Evolutionary conservation across 2,329 filamentous ascomycete species (phyloP).

Genomic region (Aaosphaeria pasadenensis): DNA sequence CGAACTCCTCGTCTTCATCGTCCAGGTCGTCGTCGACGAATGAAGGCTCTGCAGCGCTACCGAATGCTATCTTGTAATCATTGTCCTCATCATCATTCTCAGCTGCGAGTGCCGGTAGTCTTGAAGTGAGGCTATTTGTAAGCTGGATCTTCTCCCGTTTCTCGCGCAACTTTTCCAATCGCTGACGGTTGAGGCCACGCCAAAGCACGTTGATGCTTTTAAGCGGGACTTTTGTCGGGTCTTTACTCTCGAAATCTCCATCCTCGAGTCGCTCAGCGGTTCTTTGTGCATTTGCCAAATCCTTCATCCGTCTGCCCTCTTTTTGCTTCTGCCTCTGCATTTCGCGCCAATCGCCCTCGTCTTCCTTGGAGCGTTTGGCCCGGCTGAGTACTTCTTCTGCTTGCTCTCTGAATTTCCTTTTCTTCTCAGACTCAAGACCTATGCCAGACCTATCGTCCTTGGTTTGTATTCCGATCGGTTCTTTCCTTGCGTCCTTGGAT

Average conservation of each 20-base stretch:
- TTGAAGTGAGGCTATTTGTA: conserved; percentile 35
- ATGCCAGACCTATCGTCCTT: conserved; percentile 82
- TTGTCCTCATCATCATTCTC: conserved; percentile 69
- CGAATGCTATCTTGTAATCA: conserved; percentile 69
- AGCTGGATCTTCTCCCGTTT: conserved; percentile 26
- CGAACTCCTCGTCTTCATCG: conserved; percentile 75
- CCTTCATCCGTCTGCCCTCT: conserved; percentile 55
- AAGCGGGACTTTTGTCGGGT: conserved; percentile 50
- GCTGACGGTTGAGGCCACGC: conserved; percentile 67
- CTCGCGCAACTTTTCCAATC: conserved; percentile 69
- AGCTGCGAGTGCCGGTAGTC: conserved; percentile 58
- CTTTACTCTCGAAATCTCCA: conserved; percentile 20
- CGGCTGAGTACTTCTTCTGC: conserved; percentile 30
- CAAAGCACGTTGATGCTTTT: conserved; percentile 75
- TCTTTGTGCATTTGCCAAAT: conserved; percentile 75
- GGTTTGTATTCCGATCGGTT: conserved; percentile 73
- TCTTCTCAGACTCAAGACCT: conserved; percentile 78
- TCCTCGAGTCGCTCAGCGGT: conserved; percentile 72
- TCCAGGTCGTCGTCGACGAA: conserved; percentile 69
- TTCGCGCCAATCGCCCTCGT: conserved; percentile 35
- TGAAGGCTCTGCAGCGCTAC: conserved; percentile 47
- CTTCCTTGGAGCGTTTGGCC: conserved; percentile 46
- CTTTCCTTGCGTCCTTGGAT: conserved; percentile 52
- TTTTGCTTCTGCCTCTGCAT: conserved; percentile 30
- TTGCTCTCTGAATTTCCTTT: conserved; percentile 60